phyloP scores from a whole-genome alignment of 495 filamentous ascomycete genomes.

The Alectoria sarmentosa region DNA sequence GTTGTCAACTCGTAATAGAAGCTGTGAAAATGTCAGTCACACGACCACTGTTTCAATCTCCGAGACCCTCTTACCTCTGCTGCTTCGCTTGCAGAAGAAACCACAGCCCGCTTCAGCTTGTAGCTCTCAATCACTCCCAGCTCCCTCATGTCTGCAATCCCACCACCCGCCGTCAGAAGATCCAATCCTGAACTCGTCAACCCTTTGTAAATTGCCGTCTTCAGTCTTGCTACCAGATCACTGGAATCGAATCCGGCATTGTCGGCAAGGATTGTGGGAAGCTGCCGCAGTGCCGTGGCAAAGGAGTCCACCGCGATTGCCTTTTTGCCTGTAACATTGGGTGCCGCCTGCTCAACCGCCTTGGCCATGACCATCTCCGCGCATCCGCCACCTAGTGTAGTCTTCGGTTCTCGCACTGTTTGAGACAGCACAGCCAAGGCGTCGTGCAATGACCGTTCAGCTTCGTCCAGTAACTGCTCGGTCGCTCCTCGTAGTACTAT shows the following conservation, averaged over 20 bases:
- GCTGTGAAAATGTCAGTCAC: conserved; percentile 36
- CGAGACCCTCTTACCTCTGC: conserved; percentile 65
- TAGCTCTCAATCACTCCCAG: conserved; percentile 97
- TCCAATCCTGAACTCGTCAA: conserved; percentile 89
- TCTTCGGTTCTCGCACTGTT: conserved; percentile 89
- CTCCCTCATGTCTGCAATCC: conserved; percentile 94
- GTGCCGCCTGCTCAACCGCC: conserved; percentile 89
- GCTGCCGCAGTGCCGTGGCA: conserved; percentile 77
- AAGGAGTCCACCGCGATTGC: conserved; percentile 89
- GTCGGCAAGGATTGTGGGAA: conserved; percentile 95
- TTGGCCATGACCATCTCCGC: conserved; percentile 99
- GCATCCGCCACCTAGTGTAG: conserved; percentile 90
- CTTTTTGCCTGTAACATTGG: conserved; percentile 94
- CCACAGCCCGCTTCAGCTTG: conserved; percentile 95
- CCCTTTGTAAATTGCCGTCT: conserved; percentile 89
- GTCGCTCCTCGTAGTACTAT: conserved; percentile 95
- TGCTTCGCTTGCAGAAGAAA: conserved; percentile 89
- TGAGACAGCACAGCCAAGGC: conserved; percentile 95
- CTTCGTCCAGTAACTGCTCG: conserved; percentile 93
- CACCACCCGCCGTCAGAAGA: conserved; percentile 80
- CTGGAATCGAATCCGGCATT: conserved; percentile 95
- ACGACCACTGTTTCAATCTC: neutral
- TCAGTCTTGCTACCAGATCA: conserved; percentile 83
- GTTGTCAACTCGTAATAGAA: conserved; percentile 78
- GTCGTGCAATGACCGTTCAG: conserved; percentile 92